Conservation (phyloP, 1,284 basidiomycete species). For the Ustilago crameri region DNA sequence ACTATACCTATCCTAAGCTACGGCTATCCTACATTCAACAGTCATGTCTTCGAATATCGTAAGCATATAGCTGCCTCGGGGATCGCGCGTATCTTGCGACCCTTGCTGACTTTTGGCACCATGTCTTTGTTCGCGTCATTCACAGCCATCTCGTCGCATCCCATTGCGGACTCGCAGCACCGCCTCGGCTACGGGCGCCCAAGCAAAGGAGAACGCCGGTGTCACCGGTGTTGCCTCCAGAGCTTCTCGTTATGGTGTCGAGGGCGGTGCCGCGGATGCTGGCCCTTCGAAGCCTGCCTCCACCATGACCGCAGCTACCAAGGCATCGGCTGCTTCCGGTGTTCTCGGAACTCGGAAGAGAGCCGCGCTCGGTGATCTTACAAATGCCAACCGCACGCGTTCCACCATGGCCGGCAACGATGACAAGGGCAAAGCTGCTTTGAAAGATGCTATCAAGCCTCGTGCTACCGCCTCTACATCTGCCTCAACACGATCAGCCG, state of each 20-base stretch:
- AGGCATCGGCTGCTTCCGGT: conserved; percentile 30
- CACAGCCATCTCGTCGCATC: conserved; percentile 47
- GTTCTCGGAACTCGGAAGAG: conserved; percentile 64
- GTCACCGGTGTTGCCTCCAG: conserved; percentile 30
- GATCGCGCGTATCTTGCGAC: background rate
- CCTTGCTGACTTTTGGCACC: conserved; percentile 14
- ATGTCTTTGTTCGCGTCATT: background rate
- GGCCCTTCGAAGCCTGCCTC: conserved; percentile 50
- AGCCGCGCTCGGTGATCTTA: conserved; percentile 65
- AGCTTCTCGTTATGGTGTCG: conserved; percentile 25
- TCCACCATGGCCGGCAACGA: conserved; percentile 29
- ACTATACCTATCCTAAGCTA: conserved; percentile 1
- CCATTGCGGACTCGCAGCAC: conserved; percentile 51
- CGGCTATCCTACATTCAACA: conserved; percentile 3
- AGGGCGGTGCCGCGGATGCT: conserved; percentile 37
- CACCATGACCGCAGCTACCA: conserved; percentile 34
- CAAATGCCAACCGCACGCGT: conserved; percentile 60
- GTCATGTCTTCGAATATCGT: conserved; percentile 40
- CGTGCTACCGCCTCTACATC: conserved; percentile 36
- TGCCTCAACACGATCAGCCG: conserved; percentile 28
- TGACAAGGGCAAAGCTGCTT: conserved; percentile 49
- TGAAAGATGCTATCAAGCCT: conserved; percentile 47
- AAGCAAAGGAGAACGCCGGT: conserved; percentile 50
- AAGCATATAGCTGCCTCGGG: conserved; percentile 8
- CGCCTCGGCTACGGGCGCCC: conserved; percentile 31